Base-by-base conservation (phyloP, 1,139 yeast species). In the Pichia cactophila region DNA sequence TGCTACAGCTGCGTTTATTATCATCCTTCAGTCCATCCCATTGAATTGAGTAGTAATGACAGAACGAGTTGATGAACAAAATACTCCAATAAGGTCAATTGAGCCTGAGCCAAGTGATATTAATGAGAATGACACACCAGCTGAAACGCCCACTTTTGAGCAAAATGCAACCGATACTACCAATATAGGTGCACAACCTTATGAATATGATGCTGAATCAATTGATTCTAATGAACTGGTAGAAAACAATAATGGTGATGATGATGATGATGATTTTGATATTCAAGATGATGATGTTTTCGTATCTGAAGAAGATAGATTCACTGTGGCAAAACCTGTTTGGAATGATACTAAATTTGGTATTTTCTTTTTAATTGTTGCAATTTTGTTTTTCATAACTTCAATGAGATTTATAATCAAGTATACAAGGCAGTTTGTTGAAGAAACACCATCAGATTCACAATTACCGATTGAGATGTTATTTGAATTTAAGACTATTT, bases 311-410 rank as follows among this genome's bases (percentile, higher is more conserved):
- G 85, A 81, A 33, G 78, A 83, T 51, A 73, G 83, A 26, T 86
- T 84, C 68, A 78, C 80, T 55, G 75, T 83, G 35, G 74, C 74
- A 39, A 84, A 81, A 60, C 88, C 89, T 6, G 74, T 70, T 56
- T 79, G 75, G 69, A 82, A 87, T 59, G 96, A 89, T 64, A 74
- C 83, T 77, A 84, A 86, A 1, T 85, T 84, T 59, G 75, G 87
- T 0, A 59, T 86, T 2, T 72, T 88, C 56, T 86, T 88, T 61
- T 58, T 80, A 6, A 72, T 83, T 6, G 77, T 72, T 31, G 96
- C 92, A 0, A 86, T 87, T 61, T 65, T 82, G 42, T 90, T 82
- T 0, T 71, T 88, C 0, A 83, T 78, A 5, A 75, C 87, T 45
- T 77, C 87, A 1, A 67, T 89, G 56, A 73, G 79, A 56, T 84